Conservation (phyloP, 192 early-diverging fungal genomes). For the Podila verticillata region DNA sequence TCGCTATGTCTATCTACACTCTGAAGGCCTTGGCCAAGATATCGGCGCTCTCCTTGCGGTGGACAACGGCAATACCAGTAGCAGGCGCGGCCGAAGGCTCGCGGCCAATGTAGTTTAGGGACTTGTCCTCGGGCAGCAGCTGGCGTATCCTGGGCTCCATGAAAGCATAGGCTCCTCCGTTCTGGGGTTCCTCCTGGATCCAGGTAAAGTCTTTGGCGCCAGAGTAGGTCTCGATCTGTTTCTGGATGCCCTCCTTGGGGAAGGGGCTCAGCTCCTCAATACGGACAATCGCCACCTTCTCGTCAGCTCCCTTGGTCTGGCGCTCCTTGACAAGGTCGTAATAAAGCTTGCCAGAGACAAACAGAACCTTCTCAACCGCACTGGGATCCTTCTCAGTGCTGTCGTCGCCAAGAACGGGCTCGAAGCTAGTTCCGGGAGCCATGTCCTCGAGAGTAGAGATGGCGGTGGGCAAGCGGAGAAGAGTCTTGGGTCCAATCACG, state of each 20-base stretch:
- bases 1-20: conserved; percentile 9
- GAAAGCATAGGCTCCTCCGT: conserved; percentile 90
- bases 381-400: conserved; percentile 51
- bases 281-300: conserved; percentile 82
- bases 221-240: conserved; percentile 70
- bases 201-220: conserved; percentile 76
- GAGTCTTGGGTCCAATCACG: conserved; percentile 78
- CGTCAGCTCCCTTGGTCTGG: conserved; percentile 59
- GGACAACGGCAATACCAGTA: conserved; percentile 74
- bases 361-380: conserved; percentile 75
- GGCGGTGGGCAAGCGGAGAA: conserved; percentile 70
- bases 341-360: conserved; percentile 93
- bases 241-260: conserved; percentile 74
- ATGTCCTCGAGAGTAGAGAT: conserved; percentile 84
- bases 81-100: conserved; percentile 80
- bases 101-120: conserved; percentile 78
- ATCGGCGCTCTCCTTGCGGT: conserved; percentile 73
- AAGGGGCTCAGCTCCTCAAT: conserved; percentile 94
- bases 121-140: conserved; percentile 64
- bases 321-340: conserved; percentile 92
- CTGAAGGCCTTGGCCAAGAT: conserved; percentile 64
- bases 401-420: conserved; percentile 80
- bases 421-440: conserved; percentile 85
- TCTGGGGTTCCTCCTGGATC: conserved; percentile 96
- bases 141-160: conserved; percentile 86